Evolutionary conservation across 1,139 yeast species (phyloP).

Genomic region (Torulaspora globosa): DNA sequence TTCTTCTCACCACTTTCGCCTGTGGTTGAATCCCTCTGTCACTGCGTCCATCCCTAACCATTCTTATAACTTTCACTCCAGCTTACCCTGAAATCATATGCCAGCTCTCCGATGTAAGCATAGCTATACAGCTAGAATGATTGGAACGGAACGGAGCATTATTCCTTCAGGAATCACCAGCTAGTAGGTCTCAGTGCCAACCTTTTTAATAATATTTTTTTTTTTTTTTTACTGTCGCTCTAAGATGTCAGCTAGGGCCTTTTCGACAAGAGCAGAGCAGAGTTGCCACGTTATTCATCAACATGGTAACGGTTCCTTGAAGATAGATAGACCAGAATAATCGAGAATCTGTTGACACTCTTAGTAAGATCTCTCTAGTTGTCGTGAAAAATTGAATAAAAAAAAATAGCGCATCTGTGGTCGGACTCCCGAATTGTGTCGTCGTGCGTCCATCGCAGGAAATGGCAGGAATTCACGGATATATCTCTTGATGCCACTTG

Average conservation of each 20-base stretch:
- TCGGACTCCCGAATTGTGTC: not conserved
- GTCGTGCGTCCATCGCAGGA: not conserved
- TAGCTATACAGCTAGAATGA: too few relatives aligned
- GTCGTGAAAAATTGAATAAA: not conserved
- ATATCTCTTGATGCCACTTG: not conserved
- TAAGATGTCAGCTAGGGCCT: not conserved
- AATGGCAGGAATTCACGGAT: not conserved
- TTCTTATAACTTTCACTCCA: slow-evolving; percentile 1
- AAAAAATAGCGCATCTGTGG: slow-evolving; percentile 2
- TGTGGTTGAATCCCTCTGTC: too few relatives aligned
- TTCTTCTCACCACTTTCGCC: not conserved
- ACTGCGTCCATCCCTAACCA: not conserved
- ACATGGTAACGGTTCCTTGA: not conserved
- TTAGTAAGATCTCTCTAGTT: not conserved
- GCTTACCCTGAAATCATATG: not conserved
- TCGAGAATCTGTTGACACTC: not conserved
- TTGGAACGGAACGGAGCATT: too few relatives aligned
- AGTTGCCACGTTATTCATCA: not conserved
- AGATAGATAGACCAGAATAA: not conserved
- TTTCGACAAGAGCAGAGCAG: not conserved
- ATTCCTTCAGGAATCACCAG: too few relatives aligned
- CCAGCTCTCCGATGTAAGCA: not conserved
- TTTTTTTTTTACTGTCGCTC: not conserved
- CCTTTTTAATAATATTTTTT: too few relatives aligned
- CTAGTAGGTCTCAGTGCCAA: too few relatives aligned